These are phyloP conservation scores for Prototheca wickerhamii DNA, from an alignment of 163 green algal species.

Conservation along the genomic window DNA sequence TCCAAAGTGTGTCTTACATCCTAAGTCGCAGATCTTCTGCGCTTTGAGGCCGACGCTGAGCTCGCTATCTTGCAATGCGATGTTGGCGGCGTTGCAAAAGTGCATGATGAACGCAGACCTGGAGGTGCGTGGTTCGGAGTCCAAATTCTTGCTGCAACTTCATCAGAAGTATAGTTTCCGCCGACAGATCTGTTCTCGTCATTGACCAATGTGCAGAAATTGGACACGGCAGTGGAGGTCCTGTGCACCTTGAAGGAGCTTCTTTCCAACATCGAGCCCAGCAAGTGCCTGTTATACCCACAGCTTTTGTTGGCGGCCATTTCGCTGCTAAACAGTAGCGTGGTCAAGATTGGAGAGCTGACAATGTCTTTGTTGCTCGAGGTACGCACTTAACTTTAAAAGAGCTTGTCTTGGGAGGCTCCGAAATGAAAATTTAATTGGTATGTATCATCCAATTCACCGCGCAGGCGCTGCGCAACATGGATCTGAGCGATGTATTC, in stretches of 20 bases:
- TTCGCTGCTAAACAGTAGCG: constrained; percentile 57
- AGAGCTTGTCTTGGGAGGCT: neutral
- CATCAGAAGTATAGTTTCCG: neutral
- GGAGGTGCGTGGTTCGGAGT: neutral
- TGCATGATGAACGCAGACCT: constrained; percentile 36
- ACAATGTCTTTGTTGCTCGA: constrained; percentile 50
- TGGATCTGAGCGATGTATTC: constrained; percentile 55
- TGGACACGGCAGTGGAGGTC: constrained; percentile 60
- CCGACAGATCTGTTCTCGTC: neutral
- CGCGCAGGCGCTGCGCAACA: constrained; percentile 41
- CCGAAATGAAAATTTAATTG: neutral
- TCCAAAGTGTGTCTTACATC: too few species aligned
- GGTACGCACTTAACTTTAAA: neutral
- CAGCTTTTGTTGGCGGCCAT: constrained; percentile 66
- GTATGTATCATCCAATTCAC: neutral
- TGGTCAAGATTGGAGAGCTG: constrained; percentile 63
- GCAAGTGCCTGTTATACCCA: constrained; percentile 74
- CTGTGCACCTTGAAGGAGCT: constrained; percentile 64
- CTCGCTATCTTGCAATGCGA: constrained; percentile 43
- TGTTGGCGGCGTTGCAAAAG: constrained; percentile 64
- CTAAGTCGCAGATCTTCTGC: constrained; percentile 68
- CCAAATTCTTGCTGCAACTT: neutral
- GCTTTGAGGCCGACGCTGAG: constrained; percentile 56
- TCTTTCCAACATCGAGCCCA: constrained; percentile 35
- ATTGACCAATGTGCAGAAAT: constrained; percentile 1